Evolutionary conservation across 2,329 filamentous ascomycete species (phyloP), one percentile per base, ranked within the genome.

Genomic region (Truncatella angustata): DNA sequence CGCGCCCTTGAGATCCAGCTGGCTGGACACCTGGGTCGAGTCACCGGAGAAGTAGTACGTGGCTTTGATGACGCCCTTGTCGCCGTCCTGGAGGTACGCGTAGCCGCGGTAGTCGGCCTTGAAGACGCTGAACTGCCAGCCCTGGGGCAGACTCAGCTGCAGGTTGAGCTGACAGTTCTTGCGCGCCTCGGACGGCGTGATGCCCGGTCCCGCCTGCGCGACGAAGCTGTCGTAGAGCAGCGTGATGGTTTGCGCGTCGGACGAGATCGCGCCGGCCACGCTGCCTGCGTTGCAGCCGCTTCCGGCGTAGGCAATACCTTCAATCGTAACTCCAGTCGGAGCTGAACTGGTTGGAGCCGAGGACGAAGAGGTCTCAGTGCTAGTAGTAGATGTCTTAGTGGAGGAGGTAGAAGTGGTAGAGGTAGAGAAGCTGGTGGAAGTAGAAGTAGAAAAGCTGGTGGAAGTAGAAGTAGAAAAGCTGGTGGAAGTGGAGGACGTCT

Each of bases 131-230:
- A 70, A 70, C 45, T 64, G 59, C 24, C 63, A 61, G 51, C 61
- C 59, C 49, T 68, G 60, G 1, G 49, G 49, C 1, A 44, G 21
- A 1, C 9, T 23, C 14, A 81, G 67, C 65, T 77, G 71, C 57
- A 80, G 63, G 64, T 79, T 80, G 55, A 80, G 65, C 64, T 79
- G 75, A 69, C 77, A 81, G 66, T 80, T 79, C 70, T 76, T 76
- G 63, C 77, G 74, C 58, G 69, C 67, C 52, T 77, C 68, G 39
- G 69, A 70, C 36, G 74, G 59, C 10, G 68, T 26, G 50, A 76
- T 65, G 50, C 67, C 66, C 14, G 70, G 68, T 44, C 77, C 78
- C 32, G 79, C 73, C 47, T 75, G 73, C 36, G 76, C 78, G 40
- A 77, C 69, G 58, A 80, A 80, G n/a, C 65, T 54, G 62, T 78